Evolutionary conservation across 2,329 filamentous ascomycete species (phyloP), one percentile per base, ranked within the genome.

Genomic region (Aurifilum marmelostoma): DNA sequence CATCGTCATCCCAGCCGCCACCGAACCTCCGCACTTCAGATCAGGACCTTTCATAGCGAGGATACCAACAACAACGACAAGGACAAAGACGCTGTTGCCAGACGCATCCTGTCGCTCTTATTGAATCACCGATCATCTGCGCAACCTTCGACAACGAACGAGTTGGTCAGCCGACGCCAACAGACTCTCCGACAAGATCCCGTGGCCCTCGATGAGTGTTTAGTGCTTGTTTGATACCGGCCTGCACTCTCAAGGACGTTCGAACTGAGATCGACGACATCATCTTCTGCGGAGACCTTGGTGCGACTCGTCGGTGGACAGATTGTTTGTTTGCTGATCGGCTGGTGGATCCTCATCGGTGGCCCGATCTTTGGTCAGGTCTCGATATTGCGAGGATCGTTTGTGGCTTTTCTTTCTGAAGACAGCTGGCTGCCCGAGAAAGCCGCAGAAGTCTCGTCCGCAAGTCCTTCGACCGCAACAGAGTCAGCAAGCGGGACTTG

Each of bases 401-500:
- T 69, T 71, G 64, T 67, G 54, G 41, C 29, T 71, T 63, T 63
- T 64, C 64, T 64, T 67, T 56, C 67, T 65, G 69, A 71, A 71
- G 69, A 69, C 67, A 71, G 69, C 67, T 69, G 67, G 69, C 67
- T 71, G 69, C 69, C 61, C 67, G 59, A 69, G 47, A 52, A 67
- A 65, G 65, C 29, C 60, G 21, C n/a, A 43, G 21, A 39, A 24
- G 41, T 39, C 16, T 24, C 29, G 18, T 41, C 37, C 50, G 47
- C 32, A 29, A 61, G 9, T 43, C 62, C 62, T 56, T 8, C 52
- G 7, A 59, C 8, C 39, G 58, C 32, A n/a, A 39, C n/a, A 64
- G 61, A 64, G 54, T 43, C 52, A 32, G 56, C 16, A 59, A 39
- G 24, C 56, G 27, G 63, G 21, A n/a, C 41, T 18, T 54, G 29